Percentiles rank a stretch among this genome's conserved stretches.
phyloP scores from a whole-genome alignment of 1,139 yeast species.

The Hansenula lynferdii region DNA sequence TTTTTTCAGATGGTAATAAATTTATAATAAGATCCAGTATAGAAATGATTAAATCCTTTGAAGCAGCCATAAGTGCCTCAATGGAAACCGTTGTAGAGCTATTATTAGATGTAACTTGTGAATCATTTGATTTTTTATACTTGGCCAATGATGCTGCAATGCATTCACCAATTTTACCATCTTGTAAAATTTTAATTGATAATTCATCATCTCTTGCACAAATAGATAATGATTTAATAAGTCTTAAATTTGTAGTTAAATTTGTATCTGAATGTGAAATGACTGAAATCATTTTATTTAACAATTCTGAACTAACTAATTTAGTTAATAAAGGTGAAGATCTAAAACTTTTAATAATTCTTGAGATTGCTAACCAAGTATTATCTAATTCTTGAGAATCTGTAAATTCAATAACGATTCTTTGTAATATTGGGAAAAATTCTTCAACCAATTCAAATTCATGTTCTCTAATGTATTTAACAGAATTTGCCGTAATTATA shows the following conservation, averaged over 20 bases:
- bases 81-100: conserved; percentile 38
- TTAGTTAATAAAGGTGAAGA: conserved; percentile 42
- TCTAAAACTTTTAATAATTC: conserved; percentile 52
- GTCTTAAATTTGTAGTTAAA: conserved; percentile 25
- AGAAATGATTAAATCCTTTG: conserved; percentile 57
- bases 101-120: neutral
- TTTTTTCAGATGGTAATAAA: conserved; percentile 43
- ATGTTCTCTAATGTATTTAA: conserved; percentile 26
- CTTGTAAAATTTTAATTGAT: conserved; percentile 34
- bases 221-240: conserved; percentile 39
- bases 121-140: conserved; percentile 25
- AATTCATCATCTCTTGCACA: conserved; percentile 25
- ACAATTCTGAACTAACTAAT: conserved; percentile 32
- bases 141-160: conserved; percentile 42
- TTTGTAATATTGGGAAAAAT: conserved; percentile 57
- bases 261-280: conserved; percentile 20
- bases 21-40: conserved; percentile 54
- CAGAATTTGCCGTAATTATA: conserved; percentile 72
- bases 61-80: conserved; percentile 72
- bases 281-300: conserved; percentile 27
- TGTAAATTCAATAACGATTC: conserved; percentile 51
- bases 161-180: conserved; percentile 37
- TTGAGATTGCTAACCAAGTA: conserved; percentile 63
- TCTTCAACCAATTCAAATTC: conserved; percentile 34
- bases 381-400: conserved; percentile 66